These are phyloP conservation scores for Sporobolomyces pararoseus DNA, from an alignment of 768 basidiomycete genomes.

Conservation along the genomic window DNA sequence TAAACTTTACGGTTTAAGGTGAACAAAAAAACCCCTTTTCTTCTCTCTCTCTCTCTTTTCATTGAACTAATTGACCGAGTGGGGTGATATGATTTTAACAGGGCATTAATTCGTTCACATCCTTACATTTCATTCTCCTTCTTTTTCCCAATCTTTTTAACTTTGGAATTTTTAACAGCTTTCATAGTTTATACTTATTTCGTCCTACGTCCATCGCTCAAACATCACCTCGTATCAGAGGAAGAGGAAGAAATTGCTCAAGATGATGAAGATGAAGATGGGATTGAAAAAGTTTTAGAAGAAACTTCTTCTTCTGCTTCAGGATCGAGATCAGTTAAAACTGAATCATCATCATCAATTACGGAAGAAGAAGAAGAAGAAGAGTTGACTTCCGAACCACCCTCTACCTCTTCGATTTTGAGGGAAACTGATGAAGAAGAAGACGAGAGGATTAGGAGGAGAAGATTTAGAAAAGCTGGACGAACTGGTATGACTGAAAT, in stretches of 20 bases:
- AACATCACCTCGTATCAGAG: background rate
- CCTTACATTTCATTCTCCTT: conserved; percentile 17
- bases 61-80: background rate
- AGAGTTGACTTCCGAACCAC: background rate
- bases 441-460: conserved; percentile 2
- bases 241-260: background rate
- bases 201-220: conserved; percentile 1
- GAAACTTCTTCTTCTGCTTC: too few relatives aligned
- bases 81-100: too few relatives aligned
- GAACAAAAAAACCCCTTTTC: too few relatives aligned
- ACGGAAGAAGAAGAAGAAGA: background rate
- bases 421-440: too few relatives aligned
- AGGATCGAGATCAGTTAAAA: too few relatives aligned
- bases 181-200: background rate
- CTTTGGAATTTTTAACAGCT: conserved; percentile 20
- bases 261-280: background rate
- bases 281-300: background rate
- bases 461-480: background rate
- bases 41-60: background rate
- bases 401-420: background rate
- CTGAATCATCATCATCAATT: too few relatives aligned
- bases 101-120: background rate
- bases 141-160: conserved; percentile 32
- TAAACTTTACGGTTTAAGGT: conserved; percentile 3
- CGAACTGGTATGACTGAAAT: too few relatives aligned